Percentiles rank a stretch among this genome's conserved stretches.
phyloP scores from a whole-genome alignment of 352 stramenopile genomes.

The Phytophthora colocasiae region DNA sequence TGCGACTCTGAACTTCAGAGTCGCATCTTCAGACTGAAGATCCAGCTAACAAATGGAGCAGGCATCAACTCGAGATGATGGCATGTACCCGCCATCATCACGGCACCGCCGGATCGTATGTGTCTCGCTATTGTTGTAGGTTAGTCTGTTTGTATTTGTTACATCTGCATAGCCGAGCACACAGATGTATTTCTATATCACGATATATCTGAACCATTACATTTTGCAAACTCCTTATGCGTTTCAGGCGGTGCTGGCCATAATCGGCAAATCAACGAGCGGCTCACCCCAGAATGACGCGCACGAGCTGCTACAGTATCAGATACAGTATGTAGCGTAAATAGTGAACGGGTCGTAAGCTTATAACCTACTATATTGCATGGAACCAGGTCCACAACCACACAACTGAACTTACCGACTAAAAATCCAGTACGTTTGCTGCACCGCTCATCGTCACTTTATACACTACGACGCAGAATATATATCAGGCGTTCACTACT shows the following conservation, averaged over 20 bases:
- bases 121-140: constrained; percentile 14
- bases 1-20: too few species aligned
- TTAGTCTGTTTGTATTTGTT: background rate
- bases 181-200: background rate
- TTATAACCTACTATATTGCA: too few species aligned
- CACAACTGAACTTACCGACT: too few species aligned
- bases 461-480: too few species aligned
- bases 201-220: constrained; percentile 5
- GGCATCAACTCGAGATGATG: constrained; percentile 18
- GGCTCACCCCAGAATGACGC: background rate
- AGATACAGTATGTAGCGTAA: too few species aligned
- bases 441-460: too few species aligned
- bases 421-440: too few species aligned
- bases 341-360: too few species aligned
- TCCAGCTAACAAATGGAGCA: constrained; percentile 2
- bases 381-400: too few species aligned
- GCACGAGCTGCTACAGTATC: too few species aligned
- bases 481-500: too few species aligned
- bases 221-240: background rate
- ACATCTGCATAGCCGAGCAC: background rate
- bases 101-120: background rate
- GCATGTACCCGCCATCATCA: constrained; percentile 19
- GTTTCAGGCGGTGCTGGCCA: constrained; percentile 4
- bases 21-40: too few species aligned
- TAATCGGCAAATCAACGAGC: constrained; percentile 19